These are phyloP conservation scores for Pontederia crassipes DNA, from an alignment of 176 grass and related monocot species.

Conservation along the genomic window DNA sequence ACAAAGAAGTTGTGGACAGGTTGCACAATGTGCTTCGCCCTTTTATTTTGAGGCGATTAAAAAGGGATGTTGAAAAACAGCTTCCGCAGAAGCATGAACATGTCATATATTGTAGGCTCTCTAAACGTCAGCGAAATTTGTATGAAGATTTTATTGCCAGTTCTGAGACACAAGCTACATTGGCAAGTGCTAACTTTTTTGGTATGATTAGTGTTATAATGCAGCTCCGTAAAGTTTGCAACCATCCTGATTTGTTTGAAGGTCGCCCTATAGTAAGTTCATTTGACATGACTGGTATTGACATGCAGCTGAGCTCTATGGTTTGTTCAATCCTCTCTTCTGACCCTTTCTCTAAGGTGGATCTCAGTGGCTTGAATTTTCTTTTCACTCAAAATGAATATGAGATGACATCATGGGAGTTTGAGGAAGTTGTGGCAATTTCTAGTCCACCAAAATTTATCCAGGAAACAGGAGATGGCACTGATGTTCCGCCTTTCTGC, in stretches of 20 bases:
- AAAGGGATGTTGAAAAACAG: constrained; percentile 97
- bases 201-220: constrained; percentile 99
- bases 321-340: constrained; percentile 56
- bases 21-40: constrained; percentile 98
- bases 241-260: constrained; percentile 99
- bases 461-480: constrained; percentile 21
- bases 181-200: constrained; percentile 88
- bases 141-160: constrained; percentile 98
- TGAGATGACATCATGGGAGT: constrained; percentile 74
- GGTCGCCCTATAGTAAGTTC: constrained; percentile 95
- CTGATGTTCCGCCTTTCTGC: neutral
- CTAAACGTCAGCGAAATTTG: constrained; percentile 89
- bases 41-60: constrained; percentile 86
- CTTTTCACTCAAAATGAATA: constrained; percentile 81
- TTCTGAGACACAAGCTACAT: constrained; percentile 86
- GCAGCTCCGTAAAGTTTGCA: constrained; percentile 98
- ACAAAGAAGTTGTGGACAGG: constrained; percentile 88
- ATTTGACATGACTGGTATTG: constrained; percentile 92
- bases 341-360: constrained; percentile 60
- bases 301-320: constrained; percentile 58
- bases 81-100: constrained; percentile 88
- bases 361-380: constrained; percentile 73
- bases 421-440: constrained; percentile 42
- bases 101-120: constrained; percentile 93
- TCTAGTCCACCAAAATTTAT: constrained; percentile 29